phyloP scores from a whole-genome alignment of 495 filamentous ascomycete species.

The Aspergillus carlsbadensis region DNA sequence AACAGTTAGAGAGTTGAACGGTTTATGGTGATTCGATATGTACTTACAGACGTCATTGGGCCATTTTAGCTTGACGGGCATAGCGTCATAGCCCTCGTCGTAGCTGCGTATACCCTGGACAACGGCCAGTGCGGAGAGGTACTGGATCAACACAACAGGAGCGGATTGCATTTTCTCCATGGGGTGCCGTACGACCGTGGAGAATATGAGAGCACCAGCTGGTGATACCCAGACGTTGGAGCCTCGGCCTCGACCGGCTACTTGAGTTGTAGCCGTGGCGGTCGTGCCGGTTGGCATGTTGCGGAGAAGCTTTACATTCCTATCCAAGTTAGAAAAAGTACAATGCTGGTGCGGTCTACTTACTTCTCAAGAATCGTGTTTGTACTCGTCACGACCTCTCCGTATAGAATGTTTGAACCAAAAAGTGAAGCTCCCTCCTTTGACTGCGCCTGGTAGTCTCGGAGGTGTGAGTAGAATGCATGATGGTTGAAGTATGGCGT shows the following conservation, averaged over 20 bases:
- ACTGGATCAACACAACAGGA: constrained; percentile 92
- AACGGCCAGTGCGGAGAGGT: constrained; percentile 86
- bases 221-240: constrained; percentile 95
- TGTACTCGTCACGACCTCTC: constrained; percentile 90
- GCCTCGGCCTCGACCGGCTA: constrained; percentile 89
- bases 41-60: constrained; percentile 86
- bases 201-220: constrained; percentile 81
- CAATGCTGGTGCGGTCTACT: constrained; percentile 7
- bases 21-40: background rate
- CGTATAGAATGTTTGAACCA: constrained; percentile 80
- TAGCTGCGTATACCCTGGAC: constrained; percentile 83
- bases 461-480: constrained; percentile 72
- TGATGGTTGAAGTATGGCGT: constrained; percentile 90
- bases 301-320: constrained; percentile 75
- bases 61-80: constrained; percentile 93
- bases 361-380: constrained; percentile 94
- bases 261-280: constrained; percentile 85
- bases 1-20: background rate
- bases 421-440: constrained; percentile 59
- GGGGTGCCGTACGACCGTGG: constrained; percentile 78
- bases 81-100: constrained; percentile 64
- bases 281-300: constrained; percentile 81
- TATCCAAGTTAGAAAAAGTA: constrained; percentile 31
- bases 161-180: constrained; percentile 66
- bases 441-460: constrained; percentile 60